Evolutionary conservation across 225 moss, liverwort and hornwort species (phyloP).

Genomic region (Neckera pumila): DNA sequence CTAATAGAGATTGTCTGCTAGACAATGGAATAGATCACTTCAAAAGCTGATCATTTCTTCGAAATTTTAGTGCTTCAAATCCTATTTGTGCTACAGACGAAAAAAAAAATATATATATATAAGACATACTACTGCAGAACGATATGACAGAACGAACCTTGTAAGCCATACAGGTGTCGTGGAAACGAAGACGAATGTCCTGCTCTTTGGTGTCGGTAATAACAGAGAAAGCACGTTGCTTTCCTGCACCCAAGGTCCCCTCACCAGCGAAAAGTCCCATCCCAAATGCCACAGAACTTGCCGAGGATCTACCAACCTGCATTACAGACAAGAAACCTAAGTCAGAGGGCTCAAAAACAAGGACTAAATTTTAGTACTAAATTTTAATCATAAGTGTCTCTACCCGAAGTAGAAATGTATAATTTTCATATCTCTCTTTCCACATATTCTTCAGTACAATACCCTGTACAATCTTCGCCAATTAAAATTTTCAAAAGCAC

Average conservation of each 20-base stretch:
- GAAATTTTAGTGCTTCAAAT: background rate
- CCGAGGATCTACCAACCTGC: conserved; percentile 68
- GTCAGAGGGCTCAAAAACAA: background rate
- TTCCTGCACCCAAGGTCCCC: conserved; percentile 51
- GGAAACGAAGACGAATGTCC: conserved; percentile 80
- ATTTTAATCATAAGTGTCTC: background rate
- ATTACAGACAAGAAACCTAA: background rate
- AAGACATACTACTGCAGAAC: background rate
- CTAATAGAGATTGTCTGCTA: background rate
- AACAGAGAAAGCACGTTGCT: conserved; percentile 79
- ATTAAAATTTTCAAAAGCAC: background rate
- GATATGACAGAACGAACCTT: conserved; percentile 31
- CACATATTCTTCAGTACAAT: background rate
- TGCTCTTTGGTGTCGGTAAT: conserved; percentile 56
- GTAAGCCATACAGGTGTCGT: conserved; percentile 83
- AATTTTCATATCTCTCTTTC: background rate
- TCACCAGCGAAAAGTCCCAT: conserved; percentile 64
- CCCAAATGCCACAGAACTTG: conserved; percentile 85
- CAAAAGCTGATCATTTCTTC: background rate
- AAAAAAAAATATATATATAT: background rate
- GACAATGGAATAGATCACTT: background rate
- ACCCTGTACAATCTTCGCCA: background rate
- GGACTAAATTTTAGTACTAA: background rate
- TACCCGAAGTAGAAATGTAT: background rate
- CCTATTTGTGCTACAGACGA: background rate